A percentile compares a stretch with the other conserved stretches of the same genome.
These are phyloP conservation scores for Massariosphaeria phaeospora DNA, from an alignment of 495 filamentous ascomycete genomes.

Conservation along the genomic window DNA sequence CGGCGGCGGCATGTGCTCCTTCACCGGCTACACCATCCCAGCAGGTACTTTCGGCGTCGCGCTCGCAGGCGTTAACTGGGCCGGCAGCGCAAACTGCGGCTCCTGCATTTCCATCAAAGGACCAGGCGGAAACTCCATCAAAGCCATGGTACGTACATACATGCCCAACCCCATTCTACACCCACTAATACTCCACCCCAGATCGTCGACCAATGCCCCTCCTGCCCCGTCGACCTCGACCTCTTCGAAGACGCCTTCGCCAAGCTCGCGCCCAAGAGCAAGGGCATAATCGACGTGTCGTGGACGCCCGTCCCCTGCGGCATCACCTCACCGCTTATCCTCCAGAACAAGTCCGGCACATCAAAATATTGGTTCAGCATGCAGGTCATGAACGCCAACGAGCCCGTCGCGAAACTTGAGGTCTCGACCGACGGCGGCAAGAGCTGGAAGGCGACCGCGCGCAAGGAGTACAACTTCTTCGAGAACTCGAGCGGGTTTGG, in stretches of 20 bases:
- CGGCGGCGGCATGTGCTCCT: slow-evolving; percentile 54
- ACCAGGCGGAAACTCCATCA: slow-evolving; percentile 53
- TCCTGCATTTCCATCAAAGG: slow-evolving; percentile 51
- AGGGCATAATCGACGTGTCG: slow-evolving; percentile 52
- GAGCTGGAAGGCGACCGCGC: slow-evolving; percentile 49
- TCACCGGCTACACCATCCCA: slow-evolving; percentile 55
- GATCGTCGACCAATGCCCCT: slow-evolving; percentile 60
- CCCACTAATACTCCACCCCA: slow-evolving; percentile 28
- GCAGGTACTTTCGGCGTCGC: slow-evolving; percentile 52
- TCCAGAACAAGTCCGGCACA: slow-evolving; percentile 56
- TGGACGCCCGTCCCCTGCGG: slow-evolving; percentile 50
- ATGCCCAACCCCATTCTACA: not conserved
- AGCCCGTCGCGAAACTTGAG: slow-evolving; percentile 49
- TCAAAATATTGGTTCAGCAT: slow-evolving; percentile 50
- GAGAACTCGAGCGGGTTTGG: slow-evolving; percentile 53
- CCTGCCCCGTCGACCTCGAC: slow-evolving; percentile 53
- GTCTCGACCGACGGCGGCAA: slow-evolving; percentile 54
- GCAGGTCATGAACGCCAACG: slow-evolving; percentile 56
- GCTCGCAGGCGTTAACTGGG: slow-evolving; percentile 50
- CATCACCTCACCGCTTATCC: slow-evolving; percentile 47
- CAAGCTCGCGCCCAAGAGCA: slow-evolving; percentile 43
- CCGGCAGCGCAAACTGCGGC: slow-evolving; percentile 52
- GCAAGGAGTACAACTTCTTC: slow-evolving; percentile 57
- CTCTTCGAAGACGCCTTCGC: slow-evolving; percentile 55
- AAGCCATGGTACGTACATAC: slow-evolving; percentile 55